Evolutionary conservation across 129 eudicot species (phyloP), one percentile per base, ranked within the genome.

Genomic region (Artemisia tridentata): DNA sequence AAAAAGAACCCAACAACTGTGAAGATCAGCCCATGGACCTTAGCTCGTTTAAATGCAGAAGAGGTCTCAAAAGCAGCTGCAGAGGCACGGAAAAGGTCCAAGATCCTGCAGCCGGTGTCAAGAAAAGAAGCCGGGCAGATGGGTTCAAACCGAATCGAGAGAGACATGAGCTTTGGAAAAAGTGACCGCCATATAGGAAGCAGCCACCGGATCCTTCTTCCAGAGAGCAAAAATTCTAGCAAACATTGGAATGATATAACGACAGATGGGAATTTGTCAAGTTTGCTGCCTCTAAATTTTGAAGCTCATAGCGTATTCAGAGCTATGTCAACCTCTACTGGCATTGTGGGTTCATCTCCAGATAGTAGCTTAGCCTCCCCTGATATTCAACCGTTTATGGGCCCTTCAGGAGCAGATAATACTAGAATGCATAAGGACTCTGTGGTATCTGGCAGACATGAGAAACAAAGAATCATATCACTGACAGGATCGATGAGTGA

Each of bases 1-100:
- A 89, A 82, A 77, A 93, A 85, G 93, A 93, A 88, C 43, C 78
- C 80, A 4, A 68, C 87, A 46, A 70, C 95, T 16, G 97, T 90
- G 25, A 93, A 93, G 83, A 89, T 93, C 81, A 93, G 99, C 64
- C 97, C 97, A 66, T 93, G 97, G 99, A 76, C 99, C 46, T 62
- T 93, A 58, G 97, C 99, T 14, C 88, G 97, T 8, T 77, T 93
- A 62, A 93, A 90, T 73, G 96, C 97, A 8, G 93, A 87, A 29
- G 97, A 93, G 61, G 92, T 93, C 17, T 78, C 99, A 4, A 89
- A 86, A 75, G 97, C 91, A 13, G 93, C 99, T 74, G 92, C 97
- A 64, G 99, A 93, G 81, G 97, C 97, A 21, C 87, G 97, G 63
- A 93, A 88, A 72, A 90, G 82, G 73, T 93, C 99, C 52, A 93